Base-by-base conservation (phyloP, 2,329 filamentous ascomycete species). In the Nannizzia gypsea region DNA sequence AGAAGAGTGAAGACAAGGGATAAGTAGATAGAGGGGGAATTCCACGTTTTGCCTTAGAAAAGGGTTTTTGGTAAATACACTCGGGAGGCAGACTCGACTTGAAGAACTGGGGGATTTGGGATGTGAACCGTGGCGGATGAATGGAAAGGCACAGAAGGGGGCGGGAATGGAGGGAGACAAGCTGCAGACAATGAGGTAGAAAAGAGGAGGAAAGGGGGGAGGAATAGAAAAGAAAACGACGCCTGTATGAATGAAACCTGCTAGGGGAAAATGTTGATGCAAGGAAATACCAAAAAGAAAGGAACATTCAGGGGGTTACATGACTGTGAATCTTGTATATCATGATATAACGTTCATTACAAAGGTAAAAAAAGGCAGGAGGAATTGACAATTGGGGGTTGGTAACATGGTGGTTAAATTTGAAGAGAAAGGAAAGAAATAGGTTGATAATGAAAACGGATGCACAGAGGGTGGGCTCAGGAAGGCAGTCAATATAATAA, bases 281-380 rank as follows among this genome's bases (percentile, higher is more conserved):
- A 56, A 56, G 11, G 52, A 56, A 56, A 56, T 56, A 56, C 52
- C 52, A 61, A 59, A 59, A 40, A 55, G 57, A 40, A 55, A 63
- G 36, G 28, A 31, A 38, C 17, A 20, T 57, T 60, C 63, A 57
- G 65, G 70, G 72, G 71, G 69, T 67, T 76, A 76, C 74, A 76
- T 76, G 74, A 76, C 64, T 71, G 74, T 75, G 74, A 73, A 76
- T 76, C 74, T 75, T 73, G 66, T 71, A 71, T 74, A 74, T 74
- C 74, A 68, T 74, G 61, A 64, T 52, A 52, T 52, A 63, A 61
- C 36, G 59, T 66, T 67, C 66, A 61, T 67, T 63, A 69, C 68
- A 67, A 57, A 60, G 65, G 59, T 44, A 64, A 31, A 13, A 20
- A 44, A 3, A 44, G n/a, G 44, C 31, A 34, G 31, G 31, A 34